phyloP scores from a whole-genome alignment of 257 asterid genomes.

The Gentiana straminea region DNA sequence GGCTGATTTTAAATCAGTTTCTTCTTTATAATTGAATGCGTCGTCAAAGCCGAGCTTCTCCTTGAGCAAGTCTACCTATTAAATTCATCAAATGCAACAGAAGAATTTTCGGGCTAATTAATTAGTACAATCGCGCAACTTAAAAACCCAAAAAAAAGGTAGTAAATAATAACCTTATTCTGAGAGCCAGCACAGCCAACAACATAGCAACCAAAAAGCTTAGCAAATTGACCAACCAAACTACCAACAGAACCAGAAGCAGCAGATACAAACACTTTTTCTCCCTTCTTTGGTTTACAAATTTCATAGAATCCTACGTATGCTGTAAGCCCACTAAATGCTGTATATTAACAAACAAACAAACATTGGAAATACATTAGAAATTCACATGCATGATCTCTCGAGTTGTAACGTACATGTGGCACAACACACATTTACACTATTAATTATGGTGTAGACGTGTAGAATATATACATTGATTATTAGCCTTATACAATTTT shows the following conservation, averaged over 20 bases:
- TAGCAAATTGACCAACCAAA: conserved; percentile 72
- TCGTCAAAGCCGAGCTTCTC: conserved; percentile 68
- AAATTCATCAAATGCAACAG: background rate
- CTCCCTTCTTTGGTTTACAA: conserved; percentile 61
- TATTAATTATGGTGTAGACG: too few species aligned
- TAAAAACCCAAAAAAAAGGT: background rate
- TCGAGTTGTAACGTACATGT: too few species aligned
- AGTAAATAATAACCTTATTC: conserved; percentile 26
- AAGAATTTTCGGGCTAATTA: background rate
- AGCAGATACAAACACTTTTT: conserved; percentile 63
- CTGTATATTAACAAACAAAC: conserved; percentile 13
- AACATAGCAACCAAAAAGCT: conserved; percentile 60
- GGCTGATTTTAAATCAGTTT: conserved; percentile 43
- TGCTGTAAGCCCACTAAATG: conserved; percentile 61
- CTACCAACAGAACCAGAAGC: conserved; percentile 75
- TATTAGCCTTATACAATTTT: too few species aligned
- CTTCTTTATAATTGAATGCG: conserved; percentile 75
- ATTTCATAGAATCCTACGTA: conserved; percentile 60
- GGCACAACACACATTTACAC: too few species aligned
- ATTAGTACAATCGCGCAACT: too few species aligned
- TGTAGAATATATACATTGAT: too few species aligned
- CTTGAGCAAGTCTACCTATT: conserved; percentile 48
- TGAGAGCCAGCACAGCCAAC: conserved; percentile 59
- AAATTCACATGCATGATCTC: too few species aligned
- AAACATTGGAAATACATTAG: background rate